These are phyloP conservation scores for Rhamnella rubrinervis DNA, from an alignment of 331 rosid species.

Conservation along the genomic window DNA sequence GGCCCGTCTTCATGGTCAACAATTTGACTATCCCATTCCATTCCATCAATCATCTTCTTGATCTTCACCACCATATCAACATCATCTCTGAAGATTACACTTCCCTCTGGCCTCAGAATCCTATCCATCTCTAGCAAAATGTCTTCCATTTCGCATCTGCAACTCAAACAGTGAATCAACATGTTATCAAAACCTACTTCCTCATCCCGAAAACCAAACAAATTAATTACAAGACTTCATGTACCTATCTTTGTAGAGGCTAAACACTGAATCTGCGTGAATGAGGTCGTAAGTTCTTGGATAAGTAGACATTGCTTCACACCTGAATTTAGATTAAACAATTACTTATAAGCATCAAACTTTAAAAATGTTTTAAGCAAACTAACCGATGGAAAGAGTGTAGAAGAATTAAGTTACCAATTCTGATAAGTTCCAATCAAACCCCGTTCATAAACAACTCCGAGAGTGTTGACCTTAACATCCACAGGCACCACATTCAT, in stretches of 20 bases:
- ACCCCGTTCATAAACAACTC: constrained; percentile 75
- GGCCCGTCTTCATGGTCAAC: constrained; percentile 77
- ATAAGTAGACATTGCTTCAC: constrained; percentile 94
- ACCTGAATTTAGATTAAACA: constrained; percentile 43
- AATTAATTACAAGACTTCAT: neutral
- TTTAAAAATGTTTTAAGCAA: neutral
- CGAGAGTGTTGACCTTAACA: constrained; percentile 57
- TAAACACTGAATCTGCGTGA: constrained; percentile 78
- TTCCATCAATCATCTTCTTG: constrained; percentile 32
- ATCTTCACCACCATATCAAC: constrained; percentile 52
- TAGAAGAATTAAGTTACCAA: constrained; percentile 40
- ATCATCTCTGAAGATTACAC: constrained; percentile 62
- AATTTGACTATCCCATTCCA: constrained; percentile 69
- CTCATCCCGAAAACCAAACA: neutral
- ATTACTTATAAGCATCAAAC: neutral
- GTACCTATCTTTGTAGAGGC: constrained; percentile 64
- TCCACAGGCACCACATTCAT: constrained; percentile 87
- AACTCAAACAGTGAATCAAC: neutral
- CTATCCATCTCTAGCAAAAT: constrained; percentile 75
- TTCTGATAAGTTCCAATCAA: constrained; percentile 79
- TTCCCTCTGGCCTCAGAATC: constrained; percentile 65
- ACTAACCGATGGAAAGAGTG: neutral
- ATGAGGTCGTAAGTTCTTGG: constrained; percentile 85
- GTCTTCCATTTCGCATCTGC: constrained; percentile 69
- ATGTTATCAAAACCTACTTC: neutral